Conservation (phyloP, 768 basidiomycete species). For the Bullera alba region DNA sequence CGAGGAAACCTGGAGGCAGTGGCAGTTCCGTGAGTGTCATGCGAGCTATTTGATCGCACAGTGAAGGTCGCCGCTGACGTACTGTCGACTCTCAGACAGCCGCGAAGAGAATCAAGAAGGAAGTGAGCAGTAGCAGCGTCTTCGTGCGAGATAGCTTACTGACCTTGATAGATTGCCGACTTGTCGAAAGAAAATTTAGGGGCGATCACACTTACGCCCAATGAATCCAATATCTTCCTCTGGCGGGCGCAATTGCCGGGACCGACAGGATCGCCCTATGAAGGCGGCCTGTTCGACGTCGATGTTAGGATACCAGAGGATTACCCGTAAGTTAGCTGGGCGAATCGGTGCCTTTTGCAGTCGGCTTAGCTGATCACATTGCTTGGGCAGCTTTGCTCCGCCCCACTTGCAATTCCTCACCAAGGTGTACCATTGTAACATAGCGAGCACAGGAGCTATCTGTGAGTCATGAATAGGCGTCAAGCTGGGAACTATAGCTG, state of each 20-base stretch:
- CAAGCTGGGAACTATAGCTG: neutral
- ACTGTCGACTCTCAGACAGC: conserved; percentile 31
- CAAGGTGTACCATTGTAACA: conserved; percentile 44
- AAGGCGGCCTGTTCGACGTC: conserved; percentile 43
- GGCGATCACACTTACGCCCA: conserved; percentile 31
- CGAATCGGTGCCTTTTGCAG: neutral
- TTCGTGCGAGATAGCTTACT: neutral
- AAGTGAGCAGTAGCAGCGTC: conserved; percentile 13
- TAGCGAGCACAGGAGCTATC: conserved; percentile 35
- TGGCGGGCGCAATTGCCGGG: conserved; percentile 42
- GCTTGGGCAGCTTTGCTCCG: conserved; percentile 36
- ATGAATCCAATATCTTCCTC: conserved; percentile 39
- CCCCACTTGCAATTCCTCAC: conserved; percentile 40
- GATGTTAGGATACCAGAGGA: conserved; percentile 39
- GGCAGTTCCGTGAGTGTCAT: neutral
- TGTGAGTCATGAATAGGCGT: conserved; percentile 23
- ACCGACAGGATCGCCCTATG: conserved; percentile 40
- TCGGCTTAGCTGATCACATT: neutral
- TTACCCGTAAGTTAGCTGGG: conserved; percentile 46
- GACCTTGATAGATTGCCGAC: conserved; percentile 29
- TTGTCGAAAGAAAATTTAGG: conserved; percentile 40
- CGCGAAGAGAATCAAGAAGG: conserved; percentile 43
- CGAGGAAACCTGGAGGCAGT: neutral
- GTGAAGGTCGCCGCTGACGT: neutral
- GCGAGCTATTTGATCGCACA: conserved; percentile 4